Evolutionary conservation across 2,329 filamentous ascomycete species (phyloP).

Genomic region (Ophiostoma himal-ulmi): DNA sequence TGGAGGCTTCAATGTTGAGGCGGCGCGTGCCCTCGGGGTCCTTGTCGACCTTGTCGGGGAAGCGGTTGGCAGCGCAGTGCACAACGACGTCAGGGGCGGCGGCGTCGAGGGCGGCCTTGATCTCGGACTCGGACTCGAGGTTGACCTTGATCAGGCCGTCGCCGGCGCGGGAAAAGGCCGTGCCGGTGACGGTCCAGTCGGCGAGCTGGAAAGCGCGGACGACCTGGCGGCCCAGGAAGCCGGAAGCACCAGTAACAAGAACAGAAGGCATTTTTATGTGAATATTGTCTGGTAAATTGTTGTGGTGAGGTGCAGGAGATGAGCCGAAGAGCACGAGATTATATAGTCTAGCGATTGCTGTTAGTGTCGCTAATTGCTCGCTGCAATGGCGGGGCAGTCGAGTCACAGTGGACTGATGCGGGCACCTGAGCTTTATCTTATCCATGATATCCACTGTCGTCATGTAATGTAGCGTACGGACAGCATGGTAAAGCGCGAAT

Average conservation of each 20-base stretch:
- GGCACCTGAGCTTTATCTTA: too few relatives aligned
- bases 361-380: too few relatives aligned
- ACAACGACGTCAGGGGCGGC: conserved; percentile 69
- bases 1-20: conserved; percentile 69
- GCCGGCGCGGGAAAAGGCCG: conserved; percentile 68
- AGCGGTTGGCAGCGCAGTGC: conserved; percentile 83
- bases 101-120: conserved; percentile 47
- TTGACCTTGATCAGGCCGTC: conserved; percentile 59
- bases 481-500: too few relatives aligned
- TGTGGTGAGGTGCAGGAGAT: neutral
- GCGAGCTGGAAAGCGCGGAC: conserved; percentile 61
- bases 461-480: too few relatives aligned
- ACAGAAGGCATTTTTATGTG: conserved; percentile 35
- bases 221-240: conserved; percentile 75
- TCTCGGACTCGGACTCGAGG: conserved; percentile 41
- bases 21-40: conserved; percentile 68
- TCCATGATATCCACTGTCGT: too few relatives aligned
- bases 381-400: too few relatives aligned
- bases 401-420: too few relatives aligned
- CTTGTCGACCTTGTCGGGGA: conserved; percentile 76
- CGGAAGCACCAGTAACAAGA: conserved; percentile 78
- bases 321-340: neutral
- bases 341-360: neutral
- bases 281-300: neutral
- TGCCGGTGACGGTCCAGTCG: conserved; percentile 66